A percentile compares a stretch with the other conserved stretches of the same genome.
phyloP scores from a whole-genome alignment of 192 early-diverging fungal species.

The Lobosporangium transversale region DNA sequence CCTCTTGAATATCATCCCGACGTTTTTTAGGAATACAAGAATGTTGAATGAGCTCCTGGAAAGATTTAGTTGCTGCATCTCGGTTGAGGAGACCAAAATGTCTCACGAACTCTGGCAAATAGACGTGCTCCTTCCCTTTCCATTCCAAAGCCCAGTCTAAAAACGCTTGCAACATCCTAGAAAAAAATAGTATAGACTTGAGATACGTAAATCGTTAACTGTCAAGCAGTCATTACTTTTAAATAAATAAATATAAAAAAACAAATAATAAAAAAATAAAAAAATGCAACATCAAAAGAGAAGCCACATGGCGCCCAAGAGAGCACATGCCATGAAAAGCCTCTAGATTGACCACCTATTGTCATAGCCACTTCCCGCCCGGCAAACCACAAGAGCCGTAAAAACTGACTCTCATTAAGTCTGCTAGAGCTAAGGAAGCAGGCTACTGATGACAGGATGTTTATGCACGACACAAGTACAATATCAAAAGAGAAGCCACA shows the following conservation, averaged over 20 bases:
- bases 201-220: too few relatives aligned
- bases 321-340: conserved; percentile 33
- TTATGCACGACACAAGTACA: neutral
- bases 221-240: too few relatives aligned
- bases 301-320: conserved; percentile 29
- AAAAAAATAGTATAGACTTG: too few relatives aligned
- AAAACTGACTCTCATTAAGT: conserved; percentile 4
- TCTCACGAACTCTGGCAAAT: conserved; percentile 14
- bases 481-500: conserved; percentile 5
- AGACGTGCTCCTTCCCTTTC: conserved; percentile 18
- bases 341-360: conserved; percentile 23
- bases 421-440: conserved; percentile 27
- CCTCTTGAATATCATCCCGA: conserved; percentile 9
- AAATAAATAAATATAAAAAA: neutral
- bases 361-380: conserved; percentile 19
- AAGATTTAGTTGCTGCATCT: conserved; percentile 6
- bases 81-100: conserved; percentile 13
- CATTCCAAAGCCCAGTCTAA: conserved; percentile 14
- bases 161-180: neutral
- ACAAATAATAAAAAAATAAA: neutral
- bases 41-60: neutral
- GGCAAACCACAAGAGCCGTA: neutral
- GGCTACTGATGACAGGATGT: conserved; percentile 16
- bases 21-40: neutral
- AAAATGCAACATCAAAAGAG: conserved; percentile 1